Evolutionary conservation across 2,329 filamentous ascomycete genomes (phyloP), one percentile per base, ranked within the genome.

Genomic region (Fusarium nematophilum): DNA sequence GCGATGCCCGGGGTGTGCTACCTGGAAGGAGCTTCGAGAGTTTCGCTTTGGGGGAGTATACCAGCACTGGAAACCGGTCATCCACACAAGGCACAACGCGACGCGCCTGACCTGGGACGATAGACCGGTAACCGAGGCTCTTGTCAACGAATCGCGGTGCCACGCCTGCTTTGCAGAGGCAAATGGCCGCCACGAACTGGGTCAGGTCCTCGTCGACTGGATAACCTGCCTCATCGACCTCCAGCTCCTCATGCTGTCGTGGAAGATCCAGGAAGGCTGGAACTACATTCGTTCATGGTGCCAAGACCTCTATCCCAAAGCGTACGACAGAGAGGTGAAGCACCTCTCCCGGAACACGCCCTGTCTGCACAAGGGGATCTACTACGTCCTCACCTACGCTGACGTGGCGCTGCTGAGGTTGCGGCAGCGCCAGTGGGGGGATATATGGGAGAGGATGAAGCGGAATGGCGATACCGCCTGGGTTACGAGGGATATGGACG

Each of bases 21-120:
- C 33, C 8, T 66, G 64, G 62, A 48, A 62, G 30, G 64, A 66
- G 13, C 3, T 62, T 1, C 48, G 62, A 21, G 52, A 34, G 2
- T 62, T 65, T 33, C 56, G 62, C 5, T 1, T 53, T 3, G 39
- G 31, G 5, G 38, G 48, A 1, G 2, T 23, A 0, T 36, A 15
- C 14, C 23, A 11, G 0, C 42, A 43, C 8, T 49, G 43, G 52
- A 50, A 37, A 3, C 45, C 52, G 2, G 38, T 29, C 8, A 5
- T 25, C 1, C 9, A 7, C 6, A 9, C 10, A 2, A 1, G 4
- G 1, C 1, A 3, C 8, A 8, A n/a, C 2, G 38, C 25, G 1
- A 5, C 3, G 9, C 23, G 11, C 7, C 6, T 2, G 2, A 54
- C 30, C 5, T 40, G 39, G 45, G 43, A 57, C 3, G 9, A 13